Evolutionary conservation across 169 alveolate species (phyloP), one percentile per base, ranked within the genome.

Genomic region (Plasmodium berghei): DNA sequence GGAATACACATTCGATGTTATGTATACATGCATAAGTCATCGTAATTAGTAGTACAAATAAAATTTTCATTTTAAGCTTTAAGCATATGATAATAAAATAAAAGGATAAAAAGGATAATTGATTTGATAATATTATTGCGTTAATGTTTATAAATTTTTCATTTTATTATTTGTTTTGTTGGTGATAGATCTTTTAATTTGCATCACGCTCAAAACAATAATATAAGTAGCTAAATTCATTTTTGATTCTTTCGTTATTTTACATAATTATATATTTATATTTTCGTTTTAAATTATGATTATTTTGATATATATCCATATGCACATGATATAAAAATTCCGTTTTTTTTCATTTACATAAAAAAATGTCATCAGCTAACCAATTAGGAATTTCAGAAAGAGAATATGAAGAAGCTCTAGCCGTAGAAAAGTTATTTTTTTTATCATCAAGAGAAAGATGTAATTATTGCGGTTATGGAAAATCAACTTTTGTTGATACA

Each of bases 391-490:
- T 94, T 42, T 94, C 96, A 45, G 88, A 73, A 71, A 91, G 88
- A 66, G 96, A 94, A 86, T 94, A 94, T 45, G 95, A 94, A 87
- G 96, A 94, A 70, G 95, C 94, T 40, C 52, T 94, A 26, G 77
- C 94, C 16, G 94, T 94, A 22, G 96, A 94, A 88, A 86, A 94
- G 59, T 62, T 94, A 54, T 94, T 94, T 75, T 85, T 88, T 55
- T 69, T 94, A 63, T 74, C 92, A 4, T 91, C 93, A 16, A 91
- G 73, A 34, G 90, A 92, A 83, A 91, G 93, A 63, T 94, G 96
- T 80, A 52, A 89, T 28, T 92, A 94, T 40, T 94, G 96, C 54
- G 52, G 83, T 26, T 56, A 61, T 52, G 90, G 92, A 40, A 92
- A 87, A 73, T 86, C 95, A 45, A 90, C 95, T 1, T 92, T 77